Conservation (phyloP, 1,284 basidiomycete genomes). For the Ganoderma lucidum region DNA sequence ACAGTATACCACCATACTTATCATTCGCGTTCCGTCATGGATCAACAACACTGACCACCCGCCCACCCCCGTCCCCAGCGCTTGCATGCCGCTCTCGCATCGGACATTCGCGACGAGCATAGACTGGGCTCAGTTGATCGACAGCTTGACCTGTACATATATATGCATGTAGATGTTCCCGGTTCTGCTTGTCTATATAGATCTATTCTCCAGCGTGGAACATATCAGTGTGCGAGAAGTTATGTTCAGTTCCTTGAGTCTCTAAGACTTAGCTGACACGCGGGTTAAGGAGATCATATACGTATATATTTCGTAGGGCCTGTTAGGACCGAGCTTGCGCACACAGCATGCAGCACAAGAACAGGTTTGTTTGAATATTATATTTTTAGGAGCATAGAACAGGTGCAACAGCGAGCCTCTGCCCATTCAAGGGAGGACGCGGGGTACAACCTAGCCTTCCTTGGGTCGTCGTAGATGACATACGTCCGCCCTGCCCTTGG, state of each 20-base stretch:
- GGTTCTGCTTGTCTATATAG: slow-evolving; percentile 7
- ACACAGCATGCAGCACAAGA: not conserved
- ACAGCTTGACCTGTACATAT: not conserved
- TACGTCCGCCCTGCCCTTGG: slow-evolving; percentile 32
- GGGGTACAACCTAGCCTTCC: slow-evolving; percentile 34
- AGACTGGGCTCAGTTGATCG: not conserved
- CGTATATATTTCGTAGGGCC: too few relatives aligned
- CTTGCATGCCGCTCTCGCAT: not conserved
- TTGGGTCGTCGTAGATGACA: slow-evolving; percentile 33
- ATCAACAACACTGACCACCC: not conserved
- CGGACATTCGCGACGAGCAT: not conserved
- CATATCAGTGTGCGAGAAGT: not conserved
- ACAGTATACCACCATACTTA: slow-evolving; percentile 9
- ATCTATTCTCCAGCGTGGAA: not conserved
- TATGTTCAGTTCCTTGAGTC: too few relatives aligned
- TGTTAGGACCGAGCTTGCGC: not conserved
- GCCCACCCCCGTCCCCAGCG: too few relatives aligned
- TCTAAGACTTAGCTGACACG: too few relatives aligned
- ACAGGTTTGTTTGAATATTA: not conserved
- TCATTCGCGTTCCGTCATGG: not conserved
- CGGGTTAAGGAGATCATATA: too few relatives aligned
- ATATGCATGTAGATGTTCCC: slow-evolving; percentile 6
- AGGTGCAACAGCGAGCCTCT: slow-evolving; percentile 15
- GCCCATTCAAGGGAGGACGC: slow-evolving; percentile 33
- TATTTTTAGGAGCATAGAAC: slow-evolving; percentile 11